Evolutionary conservation across 345 rosid genomes (phyloP).

Genomic region (Gynandropsis gynandra): DNA sequence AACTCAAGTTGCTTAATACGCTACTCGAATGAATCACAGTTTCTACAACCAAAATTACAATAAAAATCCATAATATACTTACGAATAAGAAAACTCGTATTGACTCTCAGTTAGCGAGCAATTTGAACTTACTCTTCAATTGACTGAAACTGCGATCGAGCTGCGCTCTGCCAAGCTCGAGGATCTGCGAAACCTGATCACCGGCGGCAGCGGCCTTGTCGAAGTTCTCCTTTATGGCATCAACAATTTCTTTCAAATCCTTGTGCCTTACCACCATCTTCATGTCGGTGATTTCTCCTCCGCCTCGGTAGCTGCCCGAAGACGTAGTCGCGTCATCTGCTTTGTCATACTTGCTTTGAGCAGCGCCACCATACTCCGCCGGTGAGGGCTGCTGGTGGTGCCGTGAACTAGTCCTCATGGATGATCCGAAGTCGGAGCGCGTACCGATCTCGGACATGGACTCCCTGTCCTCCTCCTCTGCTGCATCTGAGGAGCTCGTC

Average conservation of each 20-base stretch:
- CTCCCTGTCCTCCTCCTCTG: slow-evolving; percentile 36
- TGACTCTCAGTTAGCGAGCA: neutral
- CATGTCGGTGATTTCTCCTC: slow-evolving; percentile 52
- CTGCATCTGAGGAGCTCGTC: slow-evolving; percentile 50
- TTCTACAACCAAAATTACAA: slow-evolving; percentile 36
- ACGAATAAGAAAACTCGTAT: neutral
- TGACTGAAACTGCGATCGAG: slow-evolving; percentile 87
- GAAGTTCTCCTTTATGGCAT: slow-evolving; percentile 71
- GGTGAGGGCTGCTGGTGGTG: slow-evolving; percentile 14
- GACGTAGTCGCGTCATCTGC: slow-evolving; percentile 44
- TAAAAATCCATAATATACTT: neutral
- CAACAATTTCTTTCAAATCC: slow-evolving; percentile 89
- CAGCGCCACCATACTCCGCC: slow-evolving; percentile 22
- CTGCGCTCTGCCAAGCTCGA: slow-evolving; percentile 82
- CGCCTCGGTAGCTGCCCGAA: slow-evolving; percentile 43
- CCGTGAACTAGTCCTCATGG: slow-evolving; percentile 28
- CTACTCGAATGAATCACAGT: slow-evolving; percentile 95
- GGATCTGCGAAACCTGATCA: slow-evolving; percentile 74
- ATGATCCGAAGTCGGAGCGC: slow-evolving; percentile 56
- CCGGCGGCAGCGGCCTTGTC: slow-evolving; percentile 80
- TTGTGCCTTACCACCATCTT: slow-evolving; percentile 84
- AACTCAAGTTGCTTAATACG: slow-evolving; percentile 78
- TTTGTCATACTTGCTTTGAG: slow-evolving; percentile 30
- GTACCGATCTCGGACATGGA: slow-evolving; percentile 66
- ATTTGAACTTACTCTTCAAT: slow-evolving; percentile 54